Base-by-base conservation (phyloP, 208 protist genomes). In the Trypanosoma vivax region DNA sequence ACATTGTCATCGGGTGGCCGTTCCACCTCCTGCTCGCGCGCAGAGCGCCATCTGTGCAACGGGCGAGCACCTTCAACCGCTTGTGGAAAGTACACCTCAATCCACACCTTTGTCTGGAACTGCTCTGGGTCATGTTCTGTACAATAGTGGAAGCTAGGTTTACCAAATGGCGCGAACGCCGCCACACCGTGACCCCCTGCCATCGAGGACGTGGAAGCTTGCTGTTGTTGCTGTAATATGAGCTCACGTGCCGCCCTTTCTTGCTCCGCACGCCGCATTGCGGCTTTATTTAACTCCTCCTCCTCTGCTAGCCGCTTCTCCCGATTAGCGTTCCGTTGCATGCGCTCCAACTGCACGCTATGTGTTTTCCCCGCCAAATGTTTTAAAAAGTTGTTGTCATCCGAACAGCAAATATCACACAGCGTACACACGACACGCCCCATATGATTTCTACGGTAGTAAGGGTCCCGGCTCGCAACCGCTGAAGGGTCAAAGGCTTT, bases 381-480 rank as follows among this genome's bases (percentile, higher is more conserved):
- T 48, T 79, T 74, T 0, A 94, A 59, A 33, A 94, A 94, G 30
- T 85, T 79, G 30, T 75, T 80, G 53, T 90, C 86, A 55, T 90
- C 82, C 16, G 58, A 76, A 61, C 82, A 90, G 56, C 75, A 78
- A 34, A 90, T 53, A 37, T 76, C 73, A 46, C 86, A 94, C 4
- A 94, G 68, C 3, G 73, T 88, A 54, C 86, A 94, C 2, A 69
- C 70, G 16, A 85, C 78, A 39, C 85, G 76, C 0, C 86, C 86
- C 50, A 94, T 70, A 67, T 94, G 82, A 50, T 94, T 94, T 10
- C 77, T 64, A 58, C 87, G 87, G 52, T 83, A 90, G 62, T 90
- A 89, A 11, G 71, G 72, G 47, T 74, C 73, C 9, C 54, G 52
- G 2, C 65, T 34, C 16, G 86, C 86, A 43, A 75, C 51, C 35